These are phyloP conservation scores for Glomus cerebriforme DNA, from an alignment of 192 early-diverging fungal genomes.

Conservation along the genomic window DNA sequence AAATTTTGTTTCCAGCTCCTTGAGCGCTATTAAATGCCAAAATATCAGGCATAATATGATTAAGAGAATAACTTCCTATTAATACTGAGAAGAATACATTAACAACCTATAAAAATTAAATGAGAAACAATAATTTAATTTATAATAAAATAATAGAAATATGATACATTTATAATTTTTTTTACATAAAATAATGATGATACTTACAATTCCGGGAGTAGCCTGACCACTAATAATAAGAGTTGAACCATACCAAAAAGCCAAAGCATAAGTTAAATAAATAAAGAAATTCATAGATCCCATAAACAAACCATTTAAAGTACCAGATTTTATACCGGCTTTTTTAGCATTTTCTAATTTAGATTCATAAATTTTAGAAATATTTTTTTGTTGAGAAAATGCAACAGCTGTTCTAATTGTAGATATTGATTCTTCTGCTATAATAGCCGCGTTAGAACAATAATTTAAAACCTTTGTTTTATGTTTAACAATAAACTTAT, in stretches of 20 bases:
- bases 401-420: conserved; percentile 84
- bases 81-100: conserved; percentile 75
- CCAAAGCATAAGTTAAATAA: conserved; percentile 56
- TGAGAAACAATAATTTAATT: conserved; percentile 24
- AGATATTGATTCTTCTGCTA: conserved; percentile 82
- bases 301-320: conserved; percentile 42
- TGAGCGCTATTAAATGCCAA: conserved; percentile 68
- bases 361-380: conserved; percentile 47
- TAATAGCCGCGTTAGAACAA: conserved; percentile 66
- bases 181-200: too few relatives aligned
- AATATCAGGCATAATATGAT: conserved; percentile 71
- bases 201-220: conserved; percentile 52
- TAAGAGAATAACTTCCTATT: conserved; percentile 66
- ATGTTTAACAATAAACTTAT: conserved; percentile 49
- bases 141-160: too few relatives aligned
- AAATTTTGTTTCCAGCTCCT: conserved; percentile 84
- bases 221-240: conserved; percentile 69
- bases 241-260: conserved; percentile 59
- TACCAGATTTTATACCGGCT: conserved; percentile 47
- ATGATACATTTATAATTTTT: too few relatives aligned
- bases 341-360: conserved; percentile 43
- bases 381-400: conserved; percentile 61
- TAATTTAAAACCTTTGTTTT: conserved; percentile 57
- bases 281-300: conserved; percentile 54
- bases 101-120: conserved; percentile 36